These are phyloP conservation scores for Macadamia tetraphylla DNA, from an alignment of 164 flowering plant species.

Conservation along the genomic window DNA sequence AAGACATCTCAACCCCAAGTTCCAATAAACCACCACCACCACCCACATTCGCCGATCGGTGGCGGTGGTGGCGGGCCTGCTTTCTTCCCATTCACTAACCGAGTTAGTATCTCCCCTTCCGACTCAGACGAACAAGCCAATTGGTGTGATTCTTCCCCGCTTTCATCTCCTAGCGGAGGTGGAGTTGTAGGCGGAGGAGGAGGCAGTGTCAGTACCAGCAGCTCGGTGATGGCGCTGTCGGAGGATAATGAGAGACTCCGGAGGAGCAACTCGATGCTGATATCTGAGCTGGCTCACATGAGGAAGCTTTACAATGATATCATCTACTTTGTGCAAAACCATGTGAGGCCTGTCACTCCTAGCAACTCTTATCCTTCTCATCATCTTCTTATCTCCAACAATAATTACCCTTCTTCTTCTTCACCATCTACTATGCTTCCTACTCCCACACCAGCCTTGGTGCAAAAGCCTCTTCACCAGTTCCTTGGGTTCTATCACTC, in stretches of 20 bases:
- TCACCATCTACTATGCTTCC: slow-evolving; percentile 1
- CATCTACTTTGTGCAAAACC: slow-evolving; percentile 90
- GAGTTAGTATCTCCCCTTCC: slow-evolving; percentile 54
- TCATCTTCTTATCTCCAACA: slow-evolving; percentile 29
- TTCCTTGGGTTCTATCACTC: slow-evolving; percentile 30
- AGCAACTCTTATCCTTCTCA: slow-evolving; percentile 48
- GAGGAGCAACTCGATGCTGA: slow-evolving; percentile 70
- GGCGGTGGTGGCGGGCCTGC: slow-evolving; percentile 15
- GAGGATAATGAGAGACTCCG: slow-evolving; percentile 87
- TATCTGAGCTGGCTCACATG: slow-evolving; percentile 92
- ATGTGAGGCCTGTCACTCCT: slow-evolving; percentile 86
- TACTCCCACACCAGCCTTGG: slow-evolving; percentile 4
- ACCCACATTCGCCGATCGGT: slow-evolving; percentile 24
- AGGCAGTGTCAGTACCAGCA: background rate
- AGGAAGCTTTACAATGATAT: slow-evolving; percentile 89
- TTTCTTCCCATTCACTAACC: slow-evolving; percentile 37
- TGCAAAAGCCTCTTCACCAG: slow-evolving; percentile 36
- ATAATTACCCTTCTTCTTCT: background rate
- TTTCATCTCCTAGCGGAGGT: slow-evolving; percentile 25
- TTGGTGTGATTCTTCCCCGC: slow-evolving; percentile 55
- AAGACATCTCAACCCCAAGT: slow-evolving; percentile 69
- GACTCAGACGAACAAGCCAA: slow-evolving; percentile 55
- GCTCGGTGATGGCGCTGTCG: slow-evolving; percentile 45
- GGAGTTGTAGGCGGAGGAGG: background rate
- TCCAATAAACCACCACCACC: slow-evolving; percentile 36